Evolutionary conservation across 2,329 filamentous ascomycete species (phyloP).

Genomic region (Mycocentrospora acerina): DNA sequence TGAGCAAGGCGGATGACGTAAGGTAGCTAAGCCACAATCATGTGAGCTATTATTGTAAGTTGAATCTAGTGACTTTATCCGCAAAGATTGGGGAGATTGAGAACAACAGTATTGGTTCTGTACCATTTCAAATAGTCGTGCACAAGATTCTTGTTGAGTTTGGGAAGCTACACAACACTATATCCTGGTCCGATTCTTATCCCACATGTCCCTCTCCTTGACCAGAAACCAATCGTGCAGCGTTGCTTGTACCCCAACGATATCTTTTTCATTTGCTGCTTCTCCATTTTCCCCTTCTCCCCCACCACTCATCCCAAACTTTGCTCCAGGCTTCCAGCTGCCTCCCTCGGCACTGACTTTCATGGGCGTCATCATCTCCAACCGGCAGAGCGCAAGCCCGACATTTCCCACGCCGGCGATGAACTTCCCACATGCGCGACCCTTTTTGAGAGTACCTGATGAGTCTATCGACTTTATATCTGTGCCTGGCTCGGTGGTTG

Average conservation of each 20-base stretch:
- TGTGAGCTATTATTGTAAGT: not conserved
- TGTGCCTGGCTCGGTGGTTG: conserved; percentile 42
- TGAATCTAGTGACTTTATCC: too few relatives aligned
- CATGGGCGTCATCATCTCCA: conserved; percentile 89
- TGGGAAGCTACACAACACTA: conserved; percentile 2
- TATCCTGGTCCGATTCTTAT: conserved; percentile 23
- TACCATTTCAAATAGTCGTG: too few relatives aligned
- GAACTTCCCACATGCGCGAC: conserved; percentile 77
- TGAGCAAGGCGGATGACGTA: conserved; percentile 6
- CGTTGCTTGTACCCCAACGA: conserved; percentile 59
- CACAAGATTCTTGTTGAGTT: too few relatives aligned
- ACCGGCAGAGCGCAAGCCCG: conserved; percentile 79
- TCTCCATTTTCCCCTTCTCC: conserved; percentile 28
- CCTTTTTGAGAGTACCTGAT: conserved; percentile 48
- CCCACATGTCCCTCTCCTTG: conserved; percentile 39
- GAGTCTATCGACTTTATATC: conserved; percentile 57
- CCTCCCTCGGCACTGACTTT: conserved; percentile 67
- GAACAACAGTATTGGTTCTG: too few relatives aligned
- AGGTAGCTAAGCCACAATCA: conserved; percentile 6
- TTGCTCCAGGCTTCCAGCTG: conserved; percentile 58
- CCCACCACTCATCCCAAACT: conserved; percentile 44
- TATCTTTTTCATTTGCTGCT: conserved; percentile 43
- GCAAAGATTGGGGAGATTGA: too few relatives aligned
- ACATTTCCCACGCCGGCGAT: conserved; percentile 79
- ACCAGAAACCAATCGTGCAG: conserved; percentile 73